Percentiles rank a stretch among this genome's conserved stretches.
Conservation (phyloP, 352 stramenopile species). For the Phytophthora kernoviae region DNA sequence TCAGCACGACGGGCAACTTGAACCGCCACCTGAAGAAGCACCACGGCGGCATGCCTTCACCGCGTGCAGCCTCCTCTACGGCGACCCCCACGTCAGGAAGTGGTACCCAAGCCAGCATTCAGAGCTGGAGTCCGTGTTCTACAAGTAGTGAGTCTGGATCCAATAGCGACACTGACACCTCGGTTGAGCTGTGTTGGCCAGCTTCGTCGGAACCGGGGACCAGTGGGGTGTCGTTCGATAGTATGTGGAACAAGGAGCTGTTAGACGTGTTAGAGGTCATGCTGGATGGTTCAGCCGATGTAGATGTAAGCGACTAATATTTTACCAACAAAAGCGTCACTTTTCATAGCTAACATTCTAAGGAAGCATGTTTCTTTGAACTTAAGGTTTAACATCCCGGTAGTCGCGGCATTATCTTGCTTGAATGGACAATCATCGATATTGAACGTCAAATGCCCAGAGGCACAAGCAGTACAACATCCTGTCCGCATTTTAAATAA, state of each 20-base stretch:
- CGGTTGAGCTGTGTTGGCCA: slow-evolving; percentile 12
- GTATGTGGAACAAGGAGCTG: slow-evolving; percentile 28
- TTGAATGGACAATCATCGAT: too few relatives aligned
- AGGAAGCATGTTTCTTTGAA: too few relatives aligned
- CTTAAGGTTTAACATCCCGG: too few relatives aligned
- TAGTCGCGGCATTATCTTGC: too few relatives aligned
- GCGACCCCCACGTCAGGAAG: slow-evolving; percentile 5
- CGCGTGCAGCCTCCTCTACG: background rate
- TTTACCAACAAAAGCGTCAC: too few relatives aligned
- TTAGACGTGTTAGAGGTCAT: slow-evolving; percentile 37
- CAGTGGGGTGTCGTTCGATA: slow-evolving; percentile 13
- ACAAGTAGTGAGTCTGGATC: slow-evolving; percentile 6
- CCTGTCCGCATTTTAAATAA: too few relatives aligned
- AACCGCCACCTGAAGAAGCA: slow-evolving; percentile 51
- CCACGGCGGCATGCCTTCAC: slow-evolving; percentile 9
- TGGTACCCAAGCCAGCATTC: background rate
- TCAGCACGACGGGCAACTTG: slow-evolving; percentile 51
- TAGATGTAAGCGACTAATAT: slow-evolving; percentile 8
- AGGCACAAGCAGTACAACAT: too few relatives aligned
- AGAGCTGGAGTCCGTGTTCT: slow-evolving; percentile 12
- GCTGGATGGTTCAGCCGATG: slow-evolving; percentile 24
- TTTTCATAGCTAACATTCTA: too few relatives aligned
- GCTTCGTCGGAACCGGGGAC: slow-evolving; percentile 2
- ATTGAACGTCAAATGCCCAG: too few relatives aligned
- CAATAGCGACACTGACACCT: slow-evolving; percentile 16